Percentiles rank a stretch among this genome's conserved stretches.
Conservation (phyloP, 805 yeast genomes). For the Pichia sporocuriosa region DNA sequence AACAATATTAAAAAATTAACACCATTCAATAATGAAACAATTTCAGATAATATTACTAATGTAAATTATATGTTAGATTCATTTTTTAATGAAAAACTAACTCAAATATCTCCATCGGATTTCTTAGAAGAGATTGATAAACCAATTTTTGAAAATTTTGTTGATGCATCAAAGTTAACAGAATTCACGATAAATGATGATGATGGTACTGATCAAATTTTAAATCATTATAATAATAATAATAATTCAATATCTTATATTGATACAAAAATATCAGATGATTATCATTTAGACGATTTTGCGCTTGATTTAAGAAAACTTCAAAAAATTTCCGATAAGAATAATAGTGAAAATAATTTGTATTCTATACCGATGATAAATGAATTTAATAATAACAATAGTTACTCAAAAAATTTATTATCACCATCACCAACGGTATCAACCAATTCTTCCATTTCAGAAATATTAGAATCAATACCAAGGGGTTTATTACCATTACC, state of each 20-base stretch:
- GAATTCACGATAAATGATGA: no score
- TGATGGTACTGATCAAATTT: background rate
- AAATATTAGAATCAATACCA: conserved; percentile 25
- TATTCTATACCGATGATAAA: background rate
- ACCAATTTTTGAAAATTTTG: background rate
- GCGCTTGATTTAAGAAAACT: conserved; percentile 7
- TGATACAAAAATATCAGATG: background rate
- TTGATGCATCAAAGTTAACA: background rate
- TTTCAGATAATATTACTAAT: conserved; percentile 12
- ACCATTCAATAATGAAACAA: background rate
- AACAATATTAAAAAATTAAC: background rate
- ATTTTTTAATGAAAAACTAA: conserved; percentile 13
- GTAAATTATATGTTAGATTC: conserved; percentile 16
- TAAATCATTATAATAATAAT: background rate
- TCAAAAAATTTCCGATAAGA: no score
- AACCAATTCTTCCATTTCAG: conserved; percentile 16
- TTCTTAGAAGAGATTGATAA: conserved; percentile 18
- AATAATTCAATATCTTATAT: background rate
- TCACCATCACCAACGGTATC: conserved; percentile 5
- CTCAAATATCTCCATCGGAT: conserved; percentile 16
- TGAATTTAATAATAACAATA: background rate
- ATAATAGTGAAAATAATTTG: no score
- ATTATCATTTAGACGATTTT: background rate
- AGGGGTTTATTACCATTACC: conserved; percentile 46
- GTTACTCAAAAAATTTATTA: background rate